These are phyloP conservation scores for Lipomyces spencermartinsiae DNA, from an alignment of 805 yeast species.

Conservation along the genomic window DNA sequence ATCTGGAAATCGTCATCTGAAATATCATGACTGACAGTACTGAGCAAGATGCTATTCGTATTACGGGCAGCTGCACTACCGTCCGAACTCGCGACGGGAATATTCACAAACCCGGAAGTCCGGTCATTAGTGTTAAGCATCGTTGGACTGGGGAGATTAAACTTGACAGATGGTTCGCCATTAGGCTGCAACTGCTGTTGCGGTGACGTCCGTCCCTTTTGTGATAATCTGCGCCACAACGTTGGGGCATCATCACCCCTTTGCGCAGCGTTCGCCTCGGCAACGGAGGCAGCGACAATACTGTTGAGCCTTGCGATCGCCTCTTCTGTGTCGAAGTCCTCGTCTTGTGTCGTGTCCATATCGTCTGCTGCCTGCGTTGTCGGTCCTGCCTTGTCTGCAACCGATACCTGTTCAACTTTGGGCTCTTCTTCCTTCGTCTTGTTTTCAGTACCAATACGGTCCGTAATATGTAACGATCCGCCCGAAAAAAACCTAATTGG, in stretches of 20 bases:
- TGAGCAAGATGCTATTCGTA: not conserved
- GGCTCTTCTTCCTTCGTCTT: not conserved
- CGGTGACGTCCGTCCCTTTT: slow-evolving; percentile 10
- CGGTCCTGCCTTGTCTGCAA: not conserved
- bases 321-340: slow-evolving; percentile 29
- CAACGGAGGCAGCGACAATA: slow-evolving; percentile 16
- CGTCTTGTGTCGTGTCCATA: slow-evolving; percentile 10
- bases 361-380: not conserved
- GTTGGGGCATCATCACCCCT: slow-evolving; percentile 8
- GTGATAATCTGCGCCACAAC: slow-evolving; percentile 15
- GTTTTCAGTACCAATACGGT: not conserved
- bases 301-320: slow-evolving; percentile 21
- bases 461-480: not conserved
- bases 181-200: slow-evolving; percentile 4
- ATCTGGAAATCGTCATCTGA: not conserved
- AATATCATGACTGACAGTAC: not conserved
- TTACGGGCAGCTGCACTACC: not conserved
- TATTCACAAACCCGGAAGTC: slow-evolving; percentile 26
- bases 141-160: slow-evolving; percentile 30
- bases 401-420: not conserved
- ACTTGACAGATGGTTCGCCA: slow-evolving; percentile 2
- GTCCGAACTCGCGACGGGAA: slow-evolving; percentile 22
- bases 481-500: not conserved
- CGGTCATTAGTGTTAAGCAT: slow-evolving; percentile 14
- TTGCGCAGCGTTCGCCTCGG: slow-evolving; percentile 18